A percentile compares a stretch with the other conserved stretches of the same genome.
phyloP scores from a whole-genome alignment of 352 stramenopile genomes.

The Globisporangium nagaii region DNA sequence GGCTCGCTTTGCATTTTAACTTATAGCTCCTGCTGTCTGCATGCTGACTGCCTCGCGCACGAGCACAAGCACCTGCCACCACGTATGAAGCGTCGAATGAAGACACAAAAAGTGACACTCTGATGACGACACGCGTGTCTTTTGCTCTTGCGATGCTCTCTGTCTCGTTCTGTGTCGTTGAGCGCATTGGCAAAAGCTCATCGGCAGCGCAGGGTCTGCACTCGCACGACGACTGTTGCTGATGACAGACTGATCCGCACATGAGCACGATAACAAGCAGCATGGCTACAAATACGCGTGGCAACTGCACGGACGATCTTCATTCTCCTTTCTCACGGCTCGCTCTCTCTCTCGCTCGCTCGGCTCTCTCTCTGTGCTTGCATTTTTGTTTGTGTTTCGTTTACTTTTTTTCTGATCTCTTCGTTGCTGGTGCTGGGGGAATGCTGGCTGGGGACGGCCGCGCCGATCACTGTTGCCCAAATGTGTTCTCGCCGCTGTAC shows the following conservation, averaged over 20 bases:
- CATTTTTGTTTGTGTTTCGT: not conserved
- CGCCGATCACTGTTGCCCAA: conserved; percentile 83
- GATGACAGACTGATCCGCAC: too few species aligned
- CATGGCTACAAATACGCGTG: too few species aligned
- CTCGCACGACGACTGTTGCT: too few species aligned
- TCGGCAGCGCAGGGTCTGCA: too few species aligned
- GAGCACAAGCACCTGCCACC: not conserved
- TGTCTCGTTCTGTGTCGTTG: too few species aligned
- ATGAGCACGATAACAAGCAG: too few species aligned
- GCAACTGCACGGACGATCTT: conserved; percentile 7
- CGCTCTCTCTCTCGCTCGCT: not conserved
- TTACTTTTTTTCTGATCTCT: too few species aligned
- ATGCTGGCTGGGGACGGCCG: too few species aligned
- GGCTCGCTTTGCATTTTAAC: conserved; percentile 1
- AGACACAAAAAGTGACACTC: conserved; percentile 1
- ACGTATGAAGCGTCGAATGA: not conserved
- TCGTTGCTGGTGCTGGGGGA: conserved; percentile 1
- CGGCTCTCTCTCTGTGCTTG: not conserved
- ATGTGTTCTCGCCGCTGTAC: conserved; percentile 99
- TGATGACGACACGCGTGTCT: not conserved
- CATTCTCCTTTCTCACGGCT: not conserved
- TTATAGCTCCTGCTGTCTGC: conserved; percentile 1
- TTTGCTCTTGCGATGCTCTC: not conserved
- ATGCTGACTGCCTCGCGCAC: not conserved
- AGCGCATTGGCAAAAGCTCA: too few species aligned